A percentile compares a stretch with the other conserved stretches of the same genome.
These are phyloP conservation scores for Ganoderma resinaceum DNA, from an alignment of 1,284 basidiomycete genomes.

Conservation along the genomic window DNA sequence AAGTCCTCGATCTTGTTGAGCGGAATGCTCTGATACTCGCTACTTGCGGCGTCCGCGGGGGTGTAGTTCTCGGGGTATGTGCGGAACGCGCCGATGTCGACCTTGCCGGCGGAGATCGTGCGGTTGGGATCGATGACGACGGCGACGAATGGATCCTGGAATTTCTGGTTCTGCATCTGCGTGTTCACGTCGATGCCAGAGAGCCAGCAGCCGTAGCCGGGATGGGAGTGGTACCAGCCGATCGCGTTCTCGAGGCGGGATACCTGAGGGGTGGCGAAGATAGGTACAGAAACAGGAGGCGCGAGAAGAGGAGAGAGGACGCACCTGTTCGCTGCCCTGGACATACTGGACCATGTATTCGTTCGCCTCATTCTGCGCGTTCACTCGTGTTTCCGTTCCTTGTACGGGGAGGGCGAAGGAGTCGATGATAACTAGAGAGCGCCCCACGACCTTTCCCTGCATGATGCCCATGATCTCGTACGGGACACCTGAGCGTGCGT, in stretches of 20 bases:
- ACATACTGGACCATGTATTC: slow-evolving; percentile 99
- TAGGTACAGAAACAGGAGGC: neutral
- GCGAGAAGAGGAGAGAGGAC: slow-evolving; percentile 25
- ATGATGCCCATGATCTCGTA: slow-evolving; percentile 99
- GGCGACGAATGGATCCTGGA: slow-evolving; percentile 96
- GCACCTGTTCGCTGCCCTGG: slow-evolving; percentile 78
- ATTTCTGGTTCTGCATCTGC: slow-evolving; percentile 94
- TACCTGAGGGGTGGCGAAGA: slow-evolving; percentile 54
- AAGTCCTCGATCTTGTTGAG: slow-evolving; percentile 96
- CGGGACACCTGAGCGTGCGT: slow-evolving; percentile 95
- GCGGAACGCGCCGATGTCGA: slow-evolving; percentile 98
- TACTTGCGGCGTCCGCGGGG: slow-evolving; percentile 71
- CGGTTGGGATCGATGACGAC: slow-evolving; percentile 99
- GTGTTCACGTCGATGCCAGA: slow-evolving; percentile 97
- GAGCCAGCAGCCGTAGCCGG: slow-evolving; percentile 97
- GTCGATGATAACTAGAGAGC: slow-evolving; percentile 92
- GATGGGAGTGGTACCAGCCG: slow-evolving; percentile 99
- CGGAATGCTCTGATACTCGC: slow-evolving; percentile 95
- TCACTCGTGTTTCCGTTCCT: slow-evolving; percentile 99
- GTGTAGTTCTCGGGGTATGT: slow-evolving; percentile 95
- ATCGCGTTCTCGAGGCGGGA: slow-evolving; percentile 88
- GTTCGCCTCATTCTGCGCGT: slow-evolving; percentile 94
- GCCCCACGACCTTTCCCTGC: slow-evolving; percentile 94
- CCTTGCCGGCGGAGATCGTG: slow-evolving; percentile 96
- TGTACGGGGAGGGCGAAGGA: slow-evolving; percentile 97